Base-by-base conservation (phyloP, 352 stramenopile genomes). In the Globisporangium polare region DNA sequence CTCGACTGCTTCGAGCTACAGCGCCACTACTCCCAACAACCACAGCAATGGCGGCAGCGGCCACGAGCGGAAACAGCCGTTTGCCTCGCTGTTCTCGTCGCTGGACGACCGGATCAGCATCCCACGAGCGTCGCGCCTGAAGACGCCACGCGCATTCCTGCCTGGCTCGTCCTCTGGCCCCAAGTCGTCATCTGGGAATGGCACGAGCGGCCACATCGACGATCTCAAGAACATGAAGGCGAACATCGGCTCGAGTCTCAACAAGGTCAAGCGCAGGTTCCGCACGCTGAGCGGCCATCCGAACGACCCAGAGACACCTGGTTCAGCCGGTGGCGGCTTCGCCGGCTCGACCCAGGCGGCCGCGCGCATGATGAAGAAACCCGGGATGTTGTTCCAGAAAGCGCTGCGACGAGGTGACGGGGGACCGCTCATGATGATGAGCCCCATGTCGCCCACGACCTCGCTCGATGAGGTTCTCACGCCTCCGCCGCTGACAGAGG, bases 201-300 rank as follows among this genome's bases (percentile, higher is more conserved):
- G 69, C 20, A 68, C 66, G 1, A 68, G 47, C 33, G 53, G 53
- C 13, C 74, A 83, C 58, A 83, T 90, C 57, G 79, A 90, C 55
- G 81, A 90, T 43, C 56, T 92, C 27, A 89, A 89, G 60, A 86
- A 75, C 51, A 88, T 88, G 51, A 90, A 87, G 60, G 72, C 74
- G 3, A 90, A 93, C 43, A 70, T 93, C 31, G 78, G 80, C 12
- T 90, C 81, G 18, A 90, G 79, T 46, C 72, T 93, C 20, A 91
- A 86, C 46, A 91, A 91, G 62, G 80, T 93, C 37, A 90, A 89
- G 55, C 83, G 74, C 35, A 77, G 76, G 13, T 90, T 93, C 26
- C 74, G 74, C 0, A 88, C 79, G n/a, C 62, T 89, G 45, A 74
- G 76, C 15, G 75, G 68, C 18, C 74, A 88, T 50, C 71, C 80